A percentile compares a stretch with the other conserved stretches of the same genome.
Conservation (phyloP, 352 stramenopile genomes). For the Halophytophthora polymorphica region DNA sequence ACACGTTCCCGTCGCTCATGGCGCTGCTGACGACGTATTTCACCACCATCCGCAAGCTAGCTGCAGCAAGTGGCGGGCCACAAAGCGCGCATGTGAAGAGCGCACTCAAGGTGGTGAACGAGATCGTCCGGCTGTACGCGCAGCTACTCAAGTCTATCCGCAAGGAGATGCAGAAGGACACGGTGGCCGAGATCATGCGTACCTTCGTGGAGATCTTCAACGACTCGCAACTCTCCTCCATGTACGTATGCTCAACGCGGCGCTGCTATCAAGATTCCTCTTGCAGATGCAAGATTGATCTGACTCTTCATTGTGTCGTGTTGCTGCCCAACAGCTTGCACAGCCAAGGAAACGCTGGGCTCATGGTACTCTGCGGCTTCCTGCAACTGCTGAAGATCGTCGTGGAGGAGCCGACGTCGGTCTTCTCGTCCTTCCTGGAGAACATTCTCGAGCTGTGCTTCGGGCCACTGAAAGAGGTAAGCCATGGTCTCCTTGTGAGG, state of each 20-base stretch:
- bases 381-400: slow-evolving; percentile 76
- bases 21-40: slow-evolving; percentile 71
- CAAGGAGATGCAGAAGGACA: slow-evolving; percentile 81
- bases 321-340: slow-evolving; percentile 36
- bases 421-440: slow-evolving; percentile 70
- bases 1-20: slow-evolving; percentile 54
- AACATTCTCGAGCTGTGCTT: slow-evolving; percentile 81
- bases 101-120: slow-evolving; percentile 74
- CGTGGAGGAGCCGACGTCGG: slow-evolving; percentile 68
- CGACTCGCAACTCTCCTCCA: slow-evolving; percentile 54
- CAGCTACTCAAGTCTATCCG: slow-evolving; percentile 78
- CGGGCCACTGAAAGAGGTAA: slow-evolving; percentile 72
- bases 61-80: slow-evolving; percentile 21
- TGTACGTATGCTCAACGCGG: slow-evolving; percentile 67
- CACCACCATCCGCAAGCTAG: slow-evolving; percentile 52
- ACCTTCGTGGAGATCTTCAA: slow-evolving; percentile 83
- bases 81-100: slow-evolving; percentile 51
- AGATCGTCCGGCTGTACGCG: slow-evolving; percentile 72
- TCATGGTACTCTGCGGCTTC: slow-evolving; percentile 77
- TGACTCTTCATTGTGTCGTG: background rate
- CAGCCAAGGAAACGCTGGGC: slow-evolving; percentile 50
- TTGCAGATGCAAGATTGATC: too few relatives aligned
- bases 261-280: too few relatives aligned
- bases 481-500: background rate
- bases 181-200: slow-evolving; percentile 63